A percentile compares a stretch with the other conserved stretches of the same genome.
These are phyloP conservation scores for Cytospora piceicola DNA, from an alignment of 2,329 filamentous ascomycete species.

Conservation along the genomic window DNA sequence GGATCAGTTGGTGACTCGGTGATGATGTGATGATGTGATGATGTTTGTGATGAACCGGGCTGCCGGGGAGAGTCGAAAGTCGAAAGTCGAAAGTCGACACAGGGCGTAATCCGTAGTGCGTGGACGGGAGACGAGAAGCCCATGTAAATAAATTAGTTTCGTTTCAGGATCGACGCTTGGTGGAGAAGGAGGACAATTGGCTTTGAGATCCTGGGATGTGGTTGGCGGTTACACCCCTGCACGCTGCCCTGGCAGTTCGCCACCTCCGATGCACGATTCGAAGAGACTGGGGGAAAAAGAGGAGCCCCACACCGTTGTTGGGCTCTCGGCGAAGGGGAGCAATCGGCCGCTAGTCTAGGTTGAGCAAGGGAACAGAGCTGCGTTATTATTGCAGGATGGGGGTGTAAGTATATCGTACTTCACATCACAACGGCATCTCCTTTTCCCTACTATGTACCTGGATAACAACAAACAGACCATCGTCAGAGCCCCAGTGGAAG, in stretches of 20 bases:
- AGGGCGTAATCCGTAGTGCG: background rate
- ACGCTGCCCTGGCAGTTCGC: background rate
- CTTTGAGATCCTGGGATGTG: background rate
- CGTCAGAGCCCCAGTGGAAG: background rate
- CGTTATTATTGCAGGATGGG: background rate
- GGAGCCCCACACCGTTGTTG: conserved; percentile 9
- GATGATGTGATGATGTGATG: background rate
- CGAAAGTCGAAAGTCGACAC: conserved; percentile 9
- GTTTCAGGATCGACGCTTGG: conserved; percentile 29
- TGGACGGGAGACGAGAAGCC: background rate
- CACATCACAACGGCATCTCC: background rate
- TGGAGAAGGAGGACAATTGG: conserved; percentile 13
- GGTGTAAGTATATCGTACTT: background rate
- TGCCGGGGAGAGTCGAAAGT: background rate
- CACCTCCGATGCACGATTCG: conserved; percentile 7
- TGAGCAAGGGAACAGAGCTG: background rate
- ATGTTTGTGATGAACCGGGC: background rate
- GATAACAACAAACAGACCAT: background rate
- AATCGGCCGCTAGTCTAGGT: conserved; percentile 6
- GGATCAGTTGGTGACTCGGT: background rate
- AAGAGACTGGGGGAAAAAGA: conserved; percentile 9
- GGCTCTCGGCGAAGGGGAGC: background rate
- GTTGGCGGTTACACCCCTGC: background rate
- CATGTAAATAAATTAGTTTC: conserved; percentile 19
- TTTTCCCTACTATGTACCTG: too few relatives aligned